Base-by-base conservation (phyloP, 2,329 filamentous ascomycete genomes). In the Stenocarpella maydis region DNA sequence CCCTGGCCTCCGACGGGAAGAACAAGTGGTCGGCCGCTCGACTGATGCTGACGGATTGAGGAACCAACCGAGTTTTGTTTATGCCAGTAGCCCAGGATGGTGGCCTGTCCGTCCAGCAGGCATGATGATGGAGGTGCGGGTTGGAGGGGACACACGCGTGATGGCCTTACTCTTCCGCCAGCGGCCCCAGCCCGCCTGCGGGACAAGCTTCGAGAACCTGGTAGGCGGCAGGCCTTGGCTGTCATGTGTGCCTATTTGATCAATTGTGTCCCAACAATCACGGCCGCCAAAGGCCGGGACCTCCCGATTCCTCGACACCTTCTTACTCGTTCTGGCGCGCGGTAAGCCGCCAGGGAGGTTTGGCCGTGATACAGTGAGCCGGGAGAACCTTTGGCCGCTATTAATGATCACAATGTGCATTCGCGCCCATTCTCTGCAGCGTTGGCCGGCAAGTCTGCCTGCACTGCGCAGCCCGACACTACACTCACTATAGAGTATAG, bases 41-140 rank as follows among this genome's bases (percentile, higher is more conserved):
- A 47, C 58, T 47, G 2, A 61, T 41, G 58, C 58, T 43, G 41
- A 61, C 41, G 41, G 41, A 47, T 41, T 26, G 58, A 47, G 28
- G 26, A 14, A 34, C 31, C 58, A 41, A 61, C 58, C 58, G 58
- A 47, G 41, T 41, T 19, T 14, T 8, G 26, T n/a, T 26, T 9
- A 34, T 37, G 34, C 34, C 4, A 21, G 26, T 37, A 28, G 41
- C 43, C n/a, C 58, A 41, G 41, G 15, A 61, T 24, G 26, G 41
- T 34, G 21, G 9, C 12, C 34, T 26, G 34, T 37, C 55, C 41
- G 19, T n/a, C 39, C 39, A 45, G 55, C 39, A 60, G 55, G 15
- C 39, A 60, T 45, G 39, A 17, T 31, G 21, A 43, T 31, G 21
- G 31, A 43, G 24, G 21, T 31, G 12, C 15, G 39, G 17, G 9